Conservation (phyloP, 192 early-diverging fungal genomes). For the Mortierella alpina region DNA sequence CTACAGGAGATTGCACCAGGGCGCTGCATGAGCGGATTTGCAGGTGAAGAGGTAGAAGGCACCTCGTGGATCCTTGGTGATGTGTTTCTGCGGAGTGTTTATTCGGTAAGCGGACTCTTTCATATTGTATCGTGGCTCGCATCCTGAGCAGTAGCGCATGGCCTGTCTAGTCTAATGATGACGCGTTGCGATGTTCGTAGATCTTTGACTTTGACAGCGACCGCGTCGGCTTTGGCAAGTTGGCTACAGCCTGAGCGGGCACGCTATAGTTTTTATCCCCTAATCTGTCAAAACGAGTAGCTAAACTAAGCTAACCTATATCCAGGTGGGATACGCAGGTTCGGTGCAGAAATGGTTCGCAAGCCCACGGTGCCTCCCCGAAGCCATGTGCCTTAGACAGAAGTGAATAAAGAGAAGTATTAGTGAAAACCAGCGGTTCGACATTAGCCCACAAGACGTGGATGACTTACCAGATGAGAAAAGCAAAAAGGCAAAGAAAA, state of each 20-base stretch:
- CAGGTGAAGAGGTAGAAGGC: conserved; percentile 46
- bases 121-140: neutral
- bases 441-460: too few relatives aligned
- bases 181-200: neutral
- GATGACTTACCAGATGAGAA: too few relatives aligned
- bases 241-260: neutral
- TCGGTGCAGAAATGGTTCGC: too few relatives aligned
- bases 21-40: conserved; percentile 52
- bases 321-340: too few relatives aligned
- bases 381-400: too few relatives aligned
- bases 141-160: neutral
- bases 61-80: conserved; percentile 51
- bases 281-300: too few relatives aligned
- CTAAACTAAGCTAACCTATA: too few relatives aligned
- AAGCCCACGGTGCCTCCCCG: too few relatives aligned
- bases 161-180: neutral
- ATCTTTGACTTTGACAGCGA: conserved; percentile 50
- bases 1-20: conserved; percentile 45
- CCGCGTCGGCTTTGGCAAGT: conserved; percentile 41
- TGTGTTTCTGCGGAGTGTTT: conserved; percentile 46
- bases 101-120: conserved; percentile 26
- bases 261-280: neutral
- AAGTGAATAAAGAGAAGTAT: too few relatives aligned
- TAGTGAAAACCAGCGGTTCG: too few relatives aligned
- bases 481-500: too few relatives aligned